Evolutionary conservation across 225 moss, liverwort and hornwort genomes (phyloP), one percentile per base, ranked within the genome.

Genomic region (Bryoerythrophyllum caledonicum): DNA sequence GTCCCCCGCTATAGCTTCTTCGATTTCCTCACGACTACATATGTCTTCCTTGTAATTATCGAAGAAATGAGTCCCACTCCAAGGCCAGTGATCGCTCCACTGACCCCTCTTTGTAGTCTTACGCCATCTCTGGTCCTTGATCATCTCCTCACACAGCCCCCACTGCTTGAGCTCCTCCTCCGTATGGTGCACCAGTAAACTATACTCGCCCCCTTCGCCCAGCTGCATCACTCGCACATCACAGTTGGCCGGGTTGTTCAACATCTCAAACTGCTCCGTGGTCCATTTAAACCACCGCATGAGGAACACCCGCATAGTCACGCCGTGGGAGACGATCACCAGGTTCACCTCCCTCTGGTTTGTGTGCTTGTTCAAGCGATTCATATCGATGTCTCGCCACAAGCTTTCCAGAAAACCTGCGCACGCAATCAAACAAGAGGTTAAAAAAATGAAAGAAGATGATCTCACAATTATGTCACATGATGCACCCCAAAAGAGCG

Each of bases 221-320:
- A 75, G 71, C 65, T 90, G 88, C 90, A 90, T 88, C 44, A 88
- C 90, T 76, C 90, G 81, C 14, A 90, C 74, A 69, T 90, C 90
- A 49, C 88, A 88, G 63, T 88, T 90, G 14, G 34, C 56, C 24
- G 83, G 85, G 55, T 90, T 90, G 5, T 64, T 72, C 21, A 90
- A 83, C 70, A 43, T 78, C 82, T 88, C 90, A 63, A 90, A 88
- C 69, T 90, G 85, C 79, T 81, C 77, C 10, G 85, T 84, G 37
- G 90, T 90, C 90, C 90, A 90, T 52, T 86, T 90, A n/a, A 90
- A 90, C 90, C 90, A 90, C 64, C 88, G 85, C 90, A 90, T 90
- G 1, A 90, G 78, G 56, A 90, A 90, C 24, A 88, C 88, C 43
- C 90, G 52, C 88, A 90, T 90, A 10, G 90, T 90, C 21, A 90